These are phyloP conservation scores for Penicillium glabrum DNA, from an alignment of 2,329 filamentous ascomycete species.

Conservation along the genomic window DNA sequence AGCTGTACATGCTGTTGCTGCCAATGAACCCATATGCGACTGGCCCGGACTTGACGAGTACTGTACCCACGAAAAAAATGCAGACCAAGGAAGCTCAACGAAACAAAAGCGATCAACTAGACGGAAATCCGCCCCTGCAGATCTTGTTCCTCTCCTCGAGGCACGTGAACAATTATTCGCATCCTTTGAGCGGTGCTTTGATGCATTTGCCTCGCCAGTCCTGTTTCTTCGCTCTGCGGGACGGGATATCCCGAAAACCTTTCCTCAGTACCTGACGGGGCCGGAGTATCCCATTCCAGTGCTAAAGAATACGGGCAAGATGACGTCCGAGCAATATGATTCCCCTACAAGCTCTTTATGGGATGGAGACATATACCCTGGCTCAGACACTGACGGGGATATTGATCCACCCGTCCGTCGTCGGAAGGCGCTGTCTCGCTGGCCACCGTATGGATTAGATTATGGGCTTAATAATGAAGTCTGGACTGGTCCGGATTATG, in stretches of 20 bases:
- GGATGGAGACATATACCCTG: conserved; percentile 9
- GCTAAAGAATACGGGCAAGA: conserved; percentile 15
- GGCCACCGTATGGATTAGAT: conserved; percentile 41
- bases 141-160: conserved; percentile 37
- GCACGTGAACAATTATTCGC: conserved; percentile 38
- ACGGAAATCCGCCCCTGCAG: conserved; percentile 22
- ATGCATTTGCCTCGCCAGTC: conserved; percentile 45
- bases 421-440: conserved; percentile 38
- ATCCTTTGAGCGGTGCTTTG: conserved; percentile 41
- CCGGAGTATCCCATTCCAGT: conserved; percentile 36
- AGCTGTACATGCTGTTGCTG: conserved; percentile 33
- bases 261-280: conserved; percentile 36
- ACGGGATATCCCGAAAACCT: conserved; percentile 35
- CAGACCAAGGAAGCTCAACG: neutral
- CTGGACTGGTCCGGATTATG: conserved; percentile 13
- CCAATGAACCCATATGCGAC: conserved; percentile 38
- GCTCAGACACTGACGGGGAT: conserved; percentile 1
- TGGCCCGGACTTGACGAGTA: conserved; percentile 44
- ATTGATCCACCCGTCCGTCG: conserved; percentile 22
- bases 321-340: neutral
- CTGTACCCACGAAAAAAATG: conserved; percentile 20
- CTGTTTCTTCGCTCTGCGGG: conserved; percentile 45
- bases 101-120: neutral
- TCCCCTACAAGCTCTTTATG: neutral
- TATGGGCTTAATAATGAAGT: conserved; percentile 25